A percentile compares a stretch with the other conserved stretches of the same genome.
These are phyloP conservation scores for Penicillium odoratum DNA, from an alignment of 495 filamentous ascomycete genomes.

Conservation along the genomic window DNA sequence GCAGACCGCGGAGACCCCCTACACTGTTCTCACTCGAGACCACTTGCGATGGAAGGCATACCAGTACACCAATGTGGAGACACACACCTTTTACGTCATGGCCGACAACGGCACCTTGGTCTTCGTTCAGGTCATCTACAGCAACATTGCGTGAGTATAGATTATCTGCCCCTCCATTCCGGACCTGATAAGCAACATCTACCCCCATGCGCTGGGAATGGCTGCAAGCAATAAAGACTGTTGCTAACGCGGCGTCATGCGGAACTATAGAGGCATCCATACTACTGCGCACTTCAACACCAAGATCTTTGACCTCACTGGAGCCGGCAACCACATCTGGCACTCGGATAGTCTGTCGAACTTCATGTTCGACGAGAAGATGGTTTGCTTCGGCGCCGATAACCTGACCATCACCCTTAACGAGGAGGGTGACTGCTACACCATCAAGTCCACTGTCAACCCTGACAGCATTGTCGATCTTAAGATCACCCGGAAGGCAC, in stretches of 20 bases:
- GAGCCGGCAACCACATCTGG: constrained; percentile 70
- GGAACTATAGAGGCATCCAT: constrained; percentile 68
- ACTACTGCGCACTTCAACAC: constrained; percentile 88
- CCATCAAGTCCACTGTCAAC: constrained; percentile 82
- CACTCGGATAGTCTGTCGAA: constrained; percentile 72
- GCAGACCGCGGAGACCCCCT: constrained; percentile 77
- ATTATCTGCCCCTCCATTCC: constrained; percentile 1
- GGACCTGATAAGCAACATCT: not conserved
- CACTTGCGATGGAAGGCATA: constrained; percentile 78
- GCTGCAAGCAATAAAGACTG: not conserved
- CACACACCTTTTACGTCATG: constrained; percentile 92
- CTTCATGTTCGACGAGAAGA: constrained; percentile 80
- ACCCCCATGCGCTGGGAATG: not conserved
- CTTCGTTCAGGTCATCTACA: constrained; percentile 92
- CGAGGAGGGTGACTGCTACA: constrained; percentile 76
- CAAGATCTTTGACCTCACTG: constrained; percentile 81
- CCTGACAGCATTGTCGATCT: constrained; percentile 76
- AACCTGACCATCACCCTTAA: constrained; percentile 79
- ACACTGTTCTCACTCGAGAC: constrained; percentile 72
- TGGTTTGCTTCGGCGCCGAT: constrained; percentile 78
- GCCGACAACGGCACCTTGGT: constrained; percentile 73
- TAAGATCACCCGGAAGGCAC: constrained; percentile 70
- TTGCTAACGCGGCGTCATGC: constrained; percentile 1
- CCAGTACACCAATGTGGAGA: constrained; percentile 89
- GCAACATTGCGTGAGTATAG: constrained; percentile 83